Percentiles rank a stretch among this genome's conserved stretches.
Conservation (phyloP, 148 eudicot genomes). For the Camellia lanceoleosa region DNA sequence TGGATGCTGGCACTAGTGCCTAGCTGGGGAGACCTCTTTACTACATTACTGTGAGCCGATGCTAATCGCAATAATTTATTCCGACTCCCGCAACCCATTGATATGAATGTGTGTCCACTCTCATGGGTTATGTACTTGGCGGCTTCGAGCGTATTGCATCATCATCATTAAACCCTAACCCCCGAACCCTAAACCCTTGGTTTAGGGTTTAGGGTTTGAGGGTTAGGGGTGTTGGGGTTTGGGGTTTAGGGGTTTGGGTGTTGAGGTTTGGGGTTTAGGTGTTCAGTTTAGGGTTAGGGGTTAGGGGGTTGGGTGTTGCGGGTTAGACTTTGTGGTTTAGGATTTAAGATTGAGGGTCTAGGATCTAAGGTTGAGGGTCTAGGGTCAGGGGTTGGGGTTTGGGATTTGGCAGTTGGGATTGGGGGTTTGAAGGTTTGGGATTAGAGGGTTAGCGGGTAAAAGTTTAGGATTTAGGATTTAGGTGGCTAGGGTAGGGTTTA, state of each 20-base stretch:
- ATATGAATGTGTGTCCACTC: no score
- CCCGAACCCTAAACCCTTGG: background rate
- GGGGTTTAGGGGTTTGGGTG: no score
- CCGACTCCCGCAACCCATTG: no score
- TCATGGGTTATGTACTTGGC: no score
- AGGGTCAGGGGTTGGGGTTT: slow-evolving; percentile 16
- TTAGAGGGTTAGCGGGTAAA: slow-evolving; percentile 9
- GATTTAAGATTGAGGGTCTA: slow-evolving; percentile 8
- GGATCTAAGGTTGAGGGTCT: slow-evolving; percentile 13
- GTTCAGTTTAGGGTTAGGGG: slow-evolving; percentile 8
- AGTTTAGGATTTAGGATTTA: slow-evolving; percentile 16
- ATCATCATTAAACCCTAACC: no score
- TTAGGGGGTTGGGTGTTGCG: slow-evolving; percentile 9
- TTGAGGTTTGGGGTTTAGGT: background rate
- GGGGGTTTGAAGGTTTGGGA: slow-evolving; percentile 2
- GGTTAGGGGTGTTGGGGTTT: no score
- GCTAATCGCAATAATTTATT: no score
- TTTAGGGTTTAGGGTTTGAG: slow-evolving; percentile 8
- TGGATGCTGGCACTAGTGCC: no score
- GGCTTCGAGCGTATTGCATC: no score
- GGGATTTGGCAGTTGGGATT: background rate
- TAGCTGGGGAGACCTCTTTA: no score
- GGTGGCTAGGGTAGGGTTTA: no score
- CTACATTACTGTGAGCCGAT: no score
- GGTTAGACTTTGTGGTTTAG: slow-evolving; percentile 6